A percentile compares a stretch with the other conserved stretches of the same genome.
phyloP scores from a whole-genome alignment of 225 moss, liverwort and hornwort species.

The Physcomitrium patens region DNA sequence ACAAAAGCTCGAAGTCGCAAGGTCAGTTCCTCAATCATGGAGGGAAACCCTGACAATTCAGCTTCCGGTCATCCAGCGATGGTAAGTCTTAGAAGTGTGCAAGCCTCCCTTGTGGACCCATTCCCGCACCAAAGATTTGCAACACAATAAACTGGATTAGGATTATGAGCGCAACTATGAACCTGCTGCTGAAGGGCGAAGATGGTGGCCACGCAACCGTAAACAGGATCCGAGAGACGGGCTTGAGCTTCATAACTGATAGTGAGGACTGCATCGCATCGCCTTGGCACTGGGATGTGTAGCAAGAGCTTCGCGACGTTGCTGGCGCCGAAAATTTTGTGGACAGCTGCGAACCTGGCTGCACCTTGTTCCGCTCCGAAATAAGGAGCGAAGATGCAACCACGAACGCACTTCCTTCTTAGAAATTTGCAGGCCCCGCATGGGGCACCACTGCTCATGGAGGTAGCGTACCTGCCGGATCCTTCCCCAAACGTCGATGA shows the following conservation, averaged over 20 bases:
- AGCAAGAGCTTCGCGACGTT: conserved; percentile 65
- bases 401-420: conserved; percentile 63
- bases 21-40: not conserved
- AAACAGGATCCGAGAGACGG: conserved; percentile 62
- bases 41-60: not conserved
- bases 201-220: conserved; percentile 75
- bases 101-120: too few species aligned
- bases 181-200: conserved; percentile 76
- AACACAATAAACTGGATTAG: not conserved
- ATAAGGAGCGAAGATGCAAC: conserved; percentile 72
- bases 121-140: not conserved
- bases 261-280: conserved; percentile 66
- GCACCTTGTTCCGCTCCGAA: conserved; percentile 69
- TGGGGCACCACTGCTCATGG: conserved; percentile 76
- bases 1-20: not conserved
- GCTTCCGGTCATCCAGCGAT: not conserved
- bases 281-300: conserved; percentile 59
- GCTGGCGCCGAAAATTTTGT: conserved; percentile 72
- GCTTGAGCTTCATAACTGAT: conserved; percentile 71
- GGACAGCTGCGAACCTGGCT: conserved; percentile 60
- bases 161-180: conserved; percentile 12
- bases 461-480: conserved; percentile 47
- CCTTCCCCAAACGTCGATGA: conserved; percentile 35
- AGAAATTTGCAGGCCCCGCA: conserved; percentile 73
- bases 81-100: too few species aligned